Evolutionary conservation across 164 flowering plant species (phyloP), one percentile per base, ranked within the genome.

Genomic region (Umbilicus rupestris): DNA sequence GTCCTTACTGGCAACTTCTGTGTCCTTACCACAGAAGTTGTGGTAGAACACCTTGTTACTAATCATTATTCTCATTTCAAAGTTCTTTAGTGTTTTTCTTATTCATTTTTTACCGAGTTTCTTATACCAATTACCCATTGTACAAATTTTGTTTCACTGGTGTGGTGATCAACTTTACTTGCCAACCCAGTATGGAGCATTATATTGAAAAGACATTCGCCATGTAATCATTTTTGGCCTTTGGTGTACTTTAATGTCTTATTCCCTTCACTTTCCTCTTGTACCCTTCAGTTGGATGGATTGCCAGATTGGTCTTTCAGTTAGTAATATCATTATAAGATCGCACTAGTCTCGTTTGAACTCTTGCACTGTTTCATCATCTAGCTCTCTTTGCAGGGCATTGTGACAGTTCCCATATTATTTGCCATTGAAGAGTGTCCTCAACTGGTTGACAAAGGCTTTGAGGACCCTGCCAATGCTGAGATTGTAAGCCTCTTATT

Each of bases 381-480:
- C 42, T 35, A 30, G 16, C 20, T 22, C 42, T 29, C 68, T 67
- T 70, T 69, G 68, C 46, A 88, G 92, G 92, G 95, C 26, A 87
- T 90, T 29, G 70, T 94, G 46, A 94, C 96, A 3, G 96, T 97
- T 69, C 99, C 99, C 39, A 80, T 94, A 75, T 78, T 94, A 70
- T 94, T 81, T 75, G 98, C 98, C 31, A 81, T 89, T 64, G 97
- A 94, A 76, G 98, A 94, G 76, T 91, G 82, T 69, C 98, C 98
- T 69, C 85, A 94, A 73, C 64, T 94, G 62, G 82, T 94, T 26
- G 83, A 85, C 39, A 76, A 77, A 66, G 97, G 97, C 39, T 82
- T 91, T 70, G 86, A 85, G 12, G 68, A 84, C 41, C 81, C 93
- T 70, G 76, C 76, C 29, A 79, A 94, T 72, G 79, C 91, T 66